phyloP scores from a whole-genome alignment of 768 basidiomycete species.

The Lentinula raphanica region DNA sequence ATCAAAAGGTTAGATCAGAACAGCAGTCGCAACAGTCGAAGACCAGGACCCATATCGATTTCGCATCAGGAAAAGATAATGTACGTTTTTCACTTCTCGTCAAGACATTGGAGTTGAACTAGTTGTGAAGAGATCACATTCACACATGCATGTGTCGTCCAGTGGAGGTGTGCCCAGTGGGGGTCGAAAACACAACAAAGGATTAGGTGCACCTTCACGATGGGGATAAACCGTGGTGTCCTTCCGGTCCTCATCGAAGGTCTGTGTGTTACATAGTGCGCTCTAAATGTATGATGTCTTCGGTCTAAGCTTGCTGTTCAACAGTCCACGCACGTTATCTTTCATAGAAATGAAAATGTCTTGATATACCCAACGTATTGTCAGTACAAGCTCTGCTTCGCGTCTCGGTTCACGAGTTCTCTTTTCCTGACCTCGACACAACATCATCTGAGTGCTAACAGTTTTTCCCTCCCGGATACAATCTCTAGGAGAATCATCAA shows the following conservation, averaged over 20 bases:
- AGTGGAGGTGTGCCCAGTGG: neutral
- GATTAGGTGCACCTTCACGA: neutral
- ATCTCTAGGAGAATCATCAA: too few relatives aligned
- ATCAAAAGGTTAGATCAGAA: slow-evolving; percentile 61
- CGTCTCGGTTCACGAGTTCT: too few relatives aligned
- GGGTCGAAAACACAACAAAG: neutral
- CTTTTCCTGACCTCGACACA: too few relatives aligned
- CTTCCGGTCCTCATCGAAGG: too few relatives aligned
- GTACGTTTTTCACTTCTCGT: neutral
- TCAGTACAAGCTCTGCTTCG: too few relatives aligned
- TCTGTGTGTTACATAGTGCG: neutral
- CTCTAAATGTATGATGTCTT: neutral
- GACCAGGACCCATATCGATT: slow-evolving; percentile 54
- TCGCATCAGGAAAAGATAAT: slow-evolving; percentile 26
- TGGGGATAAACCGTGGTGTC: neutral
- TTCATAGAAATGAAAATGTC: too few relatives aligned
- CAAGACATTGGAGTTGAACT: too few relatives aligned
- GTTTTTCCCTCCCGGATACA: too few relatives aligned
- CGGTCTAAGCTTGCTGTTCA: too few relatives aligned
- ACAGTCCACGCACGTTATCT: too few relatives aligned
- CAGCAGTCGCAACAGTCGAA: slow-evolving; percentile 32
- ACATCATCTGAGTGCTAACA: too few relatives aligned
- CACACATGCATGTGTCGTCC: neutral
- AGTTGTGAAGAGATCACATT: neutral
- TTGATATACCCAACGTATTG: too few relatives aligned